phyloP scores from a whole-genome alignment of 176 grass and related monocot species.

The Tillandsia leiboldiana region DNA sequence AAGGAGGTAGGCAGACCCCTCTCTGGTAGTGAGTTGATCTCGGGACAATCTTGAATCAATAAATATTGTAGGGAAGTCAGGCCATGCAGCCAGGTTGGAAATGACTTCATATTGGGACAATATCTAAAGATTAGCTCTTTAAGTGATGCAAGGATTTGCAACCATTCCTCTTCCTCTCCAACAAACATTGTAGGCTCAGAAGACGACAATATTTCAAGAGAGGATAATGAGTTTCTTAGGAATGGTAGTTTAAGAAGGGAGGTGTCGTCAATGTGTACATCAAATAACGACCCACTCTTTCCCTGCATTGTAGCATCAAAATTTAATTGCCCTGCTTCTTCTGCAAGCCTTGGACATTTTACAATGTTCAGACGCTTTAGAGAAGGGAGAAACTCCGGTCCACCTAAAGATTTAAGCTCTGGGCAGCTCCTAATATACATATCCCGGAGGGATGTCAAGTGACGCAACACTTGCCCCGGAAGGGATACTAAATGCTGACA shows the following conservation, averaged over 20 bases:
- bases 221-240: conserved; percentile 3
- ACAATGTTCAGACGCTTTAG: not conserved
- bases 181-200: not conserved
- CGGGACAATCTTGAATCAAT: conserved; percentile 22
- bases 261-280: not conserved
- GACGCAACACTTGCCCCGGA: conserved; percentile 7
- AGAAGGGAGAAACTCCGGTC: not conserved
- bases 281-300: not conserved
- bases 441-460: not conserved
- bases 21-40: conserved; percentile 32
- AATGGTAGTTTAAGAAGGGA: conserved; percentile 10
- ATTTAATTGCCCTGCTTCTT: not conserved
- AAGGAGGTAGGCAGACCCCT: conserved; percentile 29
- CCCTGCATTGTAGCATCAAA: not conserved
- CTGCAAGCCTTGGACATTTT: conserved; percentile 14
- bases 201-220: not conserved
- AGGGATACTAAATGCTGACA: conserved; percentile 15
- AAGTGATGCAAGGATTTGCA: not conserved
- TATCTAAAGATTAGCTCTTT: not conserved
- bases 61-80: conserved; percentile 26
- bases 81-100: not conserved
- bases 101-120: not conserved
- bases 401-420: conserved; percentile 5
- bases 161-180: not conserved
- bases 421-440: not conserved